These are phyloP conservation scores for Odontarrhena argentea DNA, from an alignment of 345 rosid species.

Conservation along the genomic window DNA sequence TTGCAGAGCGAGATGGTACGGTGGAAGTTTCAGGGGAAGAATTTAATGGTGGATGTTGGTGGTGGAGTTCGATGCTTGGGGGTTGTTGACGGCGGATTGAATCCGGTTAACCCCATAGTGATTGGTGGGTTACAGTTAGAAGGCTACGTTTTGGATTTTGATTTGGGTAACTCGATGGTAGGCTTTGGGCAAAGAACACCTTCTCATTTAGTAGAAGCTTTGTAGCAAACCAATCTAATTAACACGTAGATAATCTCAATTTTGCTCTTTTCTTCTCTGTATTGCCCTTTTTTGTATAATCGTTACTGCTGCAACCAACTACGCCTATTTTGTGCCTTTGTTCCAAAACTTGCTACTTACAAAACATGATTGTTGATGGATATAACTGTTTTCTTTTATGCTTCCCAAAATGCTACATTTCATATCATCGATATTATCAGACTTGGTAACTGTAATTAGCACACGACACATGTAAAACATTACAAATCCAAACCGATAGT, in stretches of 20 bases:
- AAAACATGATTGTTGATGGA: background rate
- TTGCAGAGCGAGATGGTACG: constrained; percentile 91
- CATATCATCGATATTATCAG: background rate
- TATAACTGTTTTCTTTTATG: background rate
- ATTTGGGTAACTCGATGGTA: constrained; percentile 60
- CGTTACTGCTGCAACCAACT: background rate
- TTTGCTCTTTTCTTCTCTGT: constrained; percentile 24
- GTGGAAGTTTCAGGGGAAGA: constrained; percentile 68
- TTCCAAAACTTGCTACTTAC: too few species aligned
- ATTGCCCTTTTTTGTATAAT: background rate
- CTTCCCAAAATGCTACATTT: background rate
- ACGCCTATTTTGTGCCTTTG: background rate
- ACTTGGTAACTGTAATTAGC: background rate
- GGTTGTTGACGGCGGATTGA: constrained; percentile 65
- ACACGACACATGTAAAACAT: background rate
- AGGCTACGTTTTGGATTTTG: constrained; percentile 64
- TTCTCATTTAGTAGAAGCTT: constrained; percentile 25
- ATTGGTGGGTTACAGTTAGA: constrained; percentile 81
- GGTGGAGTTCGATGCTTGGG: constrained; percentile 67
- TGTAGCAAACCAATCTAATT: constrained; percentile 17
- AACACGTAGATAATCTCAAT: constrained; percentile 31
- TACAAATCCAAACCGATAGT: background rate
- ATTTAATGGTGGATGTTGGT: constrained; percentile 58
- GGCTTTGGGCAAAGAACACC: constrained; percentile 57
- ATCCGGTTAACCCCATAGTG: constrained; percentile 44